phyloP scores from a whole-genome alignment of 495 filamentous ascomycete genomes.

The Darksidea phi region DNA sequence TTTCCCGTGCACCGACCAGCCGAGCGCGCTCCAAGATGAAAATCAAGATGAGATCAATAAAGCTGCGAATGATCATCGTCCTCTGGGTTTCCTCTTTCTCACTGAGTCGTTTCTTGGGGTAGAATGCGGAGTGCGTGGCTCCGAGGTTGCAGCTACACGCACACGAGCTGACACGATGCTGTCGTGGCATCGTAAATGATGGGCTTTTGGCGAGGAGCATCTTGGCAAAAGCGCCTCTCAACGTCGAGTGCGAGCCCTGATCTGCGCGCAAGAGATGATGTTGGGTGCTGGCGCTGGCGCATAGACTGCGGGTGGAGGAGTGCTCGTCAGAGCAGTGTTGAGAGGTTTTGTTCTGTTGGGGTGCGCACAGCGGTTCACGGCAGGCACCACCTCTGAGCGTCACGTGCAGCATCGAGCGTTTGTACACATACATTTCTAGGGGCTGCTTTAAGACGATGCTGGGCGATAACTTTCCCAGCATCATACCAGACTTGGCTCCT shows the following conservation, averaged over 20 bases:
- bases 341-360: no score
- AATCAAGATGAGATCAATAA: conserved; percentile 19
- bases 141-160: neutral
- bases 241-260: no score
- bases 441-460: conserved; percentile 1
- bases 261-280: no score
- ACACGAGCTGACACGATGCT: neutral
- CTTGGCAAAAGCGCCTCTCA: no score
- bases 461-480: no score
- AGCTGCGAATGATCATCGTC: conserved; percentile 26
- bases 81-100: neutral
- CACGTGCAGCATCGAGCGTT: no score
- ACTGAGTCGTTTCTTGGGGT: neutral
- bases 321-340: no score
- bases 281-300: no score
- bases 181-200: neutral
- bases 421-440: neutral
- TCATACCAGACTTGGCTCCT: neutral
- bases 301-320: no score
- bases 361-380: no score
- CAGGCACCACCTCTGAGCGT: no score
- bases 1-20: conserved; percentile 25
- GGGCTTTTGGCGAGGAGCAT: neutral
- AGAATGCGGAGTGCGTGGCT: neutral
- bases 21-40: neutral